Conservation (phyloP, 345 rosid species). For the Hypericum androsaemum region DNA sequence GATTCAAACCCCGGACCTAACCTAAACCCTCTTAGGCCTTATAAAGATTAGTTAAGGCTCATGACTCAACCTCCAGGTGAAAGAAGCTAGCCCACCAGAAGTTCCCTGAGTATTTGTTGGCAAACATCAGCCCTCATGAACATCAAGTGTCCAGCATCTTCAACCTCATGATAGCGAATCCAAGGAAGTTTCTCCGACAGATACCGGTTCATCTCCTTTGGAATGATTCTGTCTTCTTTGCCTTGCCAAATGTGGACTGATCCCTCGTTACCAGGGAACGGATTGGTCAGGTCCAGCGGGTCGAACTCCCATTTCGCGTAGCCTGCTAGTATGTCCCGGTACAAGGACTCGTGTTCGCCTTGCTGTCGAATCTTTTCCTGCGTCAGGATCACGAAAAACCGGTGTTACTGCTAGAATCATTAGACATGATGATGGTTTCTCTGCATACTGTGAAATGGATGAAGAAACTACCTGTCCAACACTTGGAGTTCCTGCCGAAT, state of each 20-base stretch:
- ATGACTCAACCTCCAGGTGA: too few species aligned
- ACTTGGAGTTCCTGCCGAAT: conserved; percentile 27
- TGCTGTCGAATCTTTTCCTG: conserved; percentile 59
- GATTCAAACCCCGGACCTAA: too few species aligned
- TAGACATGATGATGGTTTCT: too few species aligned
- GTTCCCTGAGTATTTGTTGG: conserved; percentile 42
- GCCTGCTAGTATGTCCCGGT: conserved; percentile 49
- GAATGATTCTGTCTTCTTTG: conserved; percentile 50
- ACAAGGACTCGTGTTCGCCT: conserved; percentile 55
- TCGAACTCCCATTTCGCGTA: conserved; percentile 76
- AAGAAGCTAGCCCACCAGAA: conserved; percentile 23
- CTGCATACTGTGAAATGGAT: too few species aligned
- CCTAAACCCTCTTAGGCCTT: too few species aligned
- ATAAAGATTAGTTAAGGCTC: too few species aligned
- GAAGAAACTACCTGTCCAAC: conserved; percentile 41
- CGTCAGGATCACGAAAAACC: conserved; percentile 6
- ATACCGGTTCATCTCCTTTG: conserved; percentile 33
- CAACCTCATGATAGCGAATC: conserved; percentile 64
- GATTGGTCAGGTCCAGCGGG: conserved; percentile 51
- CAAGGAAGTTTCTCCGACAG: conserved; percentile 56
- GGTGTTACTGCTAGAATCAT: neutral
- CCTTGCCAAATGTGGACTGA: conserved; percentile 77
- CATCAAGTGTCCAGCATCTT: conserved; percentile 50
- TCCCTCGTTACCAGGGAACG: conserved; percentile 44
- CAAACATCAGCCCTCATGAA: conserved; percentile 33